phyloP scores from a whole-genome alignment of 495 filamentous ascomycete genomes.

The Patellaria atrata region DNA sequence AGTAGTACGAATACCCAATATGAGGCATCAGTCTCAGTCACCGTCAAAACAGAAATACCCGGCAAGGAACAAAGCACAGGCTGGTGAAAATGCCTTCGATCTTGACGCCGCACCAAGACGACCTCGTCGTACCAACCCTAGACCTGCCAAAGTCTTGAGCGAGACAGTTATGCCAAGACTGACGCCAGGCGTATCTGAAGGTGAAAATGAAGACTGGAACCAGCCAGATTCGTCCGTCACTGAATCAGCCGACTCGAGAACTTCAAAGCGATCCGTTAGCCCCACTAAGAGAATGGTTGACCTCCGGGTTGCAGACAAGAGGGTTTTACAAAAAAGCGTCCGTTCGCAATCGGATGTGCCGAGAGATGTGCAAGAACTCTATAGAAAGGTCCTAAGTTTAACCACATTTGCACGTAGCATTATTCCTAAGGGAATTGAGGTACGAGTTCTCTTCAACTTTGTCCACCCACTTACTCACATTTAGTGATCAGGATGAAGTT shows the following conservation, averaged over 20 bases:
- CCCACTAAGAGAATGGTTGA: slow-evolving; percentile 12
- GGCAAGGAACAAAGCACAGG: slow-evolving; percentile 9
- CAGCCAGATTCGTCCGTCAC: neutral
- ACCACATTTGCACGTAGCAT: slow-evolving; percentile 4
- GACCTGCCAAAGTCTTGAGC: slow-evolving; percentile 3
- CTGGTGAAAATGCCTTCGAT: slow-evolving; percentile 6
- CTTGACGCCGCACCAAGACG: slow-evolving; percentile 4
- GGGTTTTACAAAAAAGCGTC: slow-evolving; percentile 5
- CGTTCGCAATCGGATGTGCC: slow-evolving; percentile 11
- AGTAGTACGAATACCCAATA: slow-evolving; percentile 6
- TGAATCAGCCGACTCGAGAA: slow-evolving; percentile 10
- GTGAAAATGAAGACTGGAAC: neutral
- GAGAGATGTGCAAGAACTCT: slow-evolving; percentile 8
- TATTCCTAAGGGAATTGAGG: slow-evolving; percentile 15
- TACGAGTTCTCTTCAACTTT: slow-evolving; percentile 9
- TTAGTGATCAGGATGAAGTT: too few species aligned
- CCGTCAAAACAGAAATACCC: too few species aligned
- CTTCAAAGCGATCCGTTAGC: slow-evolving; percentile 13
- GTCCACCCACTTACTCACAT: slow-evolving; percentile 2
- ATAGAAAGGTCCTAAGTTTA: slow-evolving; percentile 9
- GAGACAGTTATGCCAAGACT: too few species aligned
- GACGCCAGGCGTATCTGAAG: slow-evolving; percentile 4
- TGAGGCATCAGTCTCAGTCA: slow-evolving; percentile 3
- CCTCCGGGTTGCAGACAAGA: slow-evolving; percentile 12
- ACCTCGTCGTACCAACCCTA: slow-evolving; percentile 4